Evolutionary conservation across 1,284 basidiomycete genomes (phyloP).

Genomic region (Papiliotrema fonsecae): DNA sequence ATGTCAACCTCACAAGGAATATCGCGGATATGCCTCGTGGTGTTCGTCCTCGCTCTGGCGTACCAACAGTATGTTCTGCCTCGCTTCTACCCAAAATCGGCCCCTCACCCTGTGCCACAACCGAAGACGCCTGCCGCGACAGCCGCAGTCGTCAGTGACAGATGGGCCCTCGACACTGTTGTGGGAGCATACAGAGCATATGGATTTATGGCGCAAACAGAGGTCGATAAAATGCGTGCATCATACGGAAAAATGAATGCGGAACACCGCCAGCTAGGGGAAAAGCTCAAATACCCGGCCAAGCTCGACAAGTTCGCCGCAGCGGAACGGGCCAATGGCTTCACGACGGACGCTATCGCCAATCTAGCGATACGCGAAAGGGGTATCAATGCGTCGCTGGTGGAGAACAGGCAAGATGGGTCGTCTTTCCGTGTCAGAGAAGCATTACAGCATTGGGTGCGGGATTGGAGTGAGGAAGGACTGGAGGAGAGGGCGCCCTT

Average conservation of each 20-base stretch:
- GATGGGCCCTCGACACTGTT: too few species aligned
- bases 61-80: too few species aligned
- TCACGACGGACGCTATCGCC: conserved; percentile 1
- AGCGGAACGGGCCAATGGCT: conserved; percentile 2
- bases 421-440: conserved; percentile 7
- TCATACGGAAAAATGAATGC: conserved; percentile 1
- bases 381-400: background rate
- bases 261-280: background rate
- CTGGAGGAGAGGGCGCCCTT: background rate
- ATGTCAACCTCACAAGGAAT: too few species aligned
- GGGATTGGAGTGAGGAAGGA: conserved; percentile 7
- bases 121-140: too few species aligned
- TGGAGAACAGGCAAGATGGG: background rate
- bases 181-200: background rate
- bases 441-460: conserved; percentile 5
- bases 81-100: too few species aligned
- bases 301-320: conserved; percentile 2
- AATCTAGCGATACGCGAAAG: background rate
- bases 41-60: too few species aligned
- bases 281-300: background rate
- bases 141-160: too few species aligned
- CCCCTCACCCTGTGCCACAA: too few species aligned
- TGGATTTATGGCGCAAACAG: background rate
- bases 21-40: too few species aligned
- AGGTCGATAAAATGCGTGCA: background rate